These are phyloP conservation scores for Aquilaria yunnanensis DNA, from an alignment of 345 rosid species.

Conservation along the genomic window DNA sequence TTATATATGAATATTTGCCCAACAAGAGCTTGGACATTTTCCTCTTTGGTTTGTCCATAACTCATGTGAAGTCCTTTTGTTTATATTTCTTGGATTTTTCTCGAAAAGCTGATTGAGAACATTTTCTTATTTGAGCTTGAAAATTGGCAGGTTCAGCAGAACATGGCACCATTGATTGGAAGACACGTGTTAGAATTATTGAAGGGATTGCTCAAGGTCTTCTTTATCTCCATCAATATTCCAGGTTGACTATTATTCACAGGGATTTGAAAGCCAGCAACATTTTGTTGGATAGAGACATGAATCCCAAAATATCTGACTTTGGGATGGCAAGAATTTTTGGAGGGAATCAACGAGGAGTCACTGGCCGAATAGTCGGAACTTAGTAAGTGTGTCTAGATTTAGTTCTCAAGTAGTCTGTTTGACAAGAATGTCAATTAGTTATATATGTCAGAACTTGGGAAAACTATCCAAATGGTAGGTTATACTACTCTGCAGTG, in stretches of 20 bases:
- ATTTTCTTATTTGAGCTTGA: no score
- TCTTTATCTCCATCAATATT: conserved; percentile 5
- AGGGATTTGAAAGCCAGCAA: conserved; percentile 15
- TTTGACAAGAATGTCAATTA: not conserved
- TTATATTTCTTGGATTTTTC: no score
- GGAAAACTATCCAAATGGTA: no score
- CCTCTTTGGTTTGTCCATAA: conserved; percentile 21
- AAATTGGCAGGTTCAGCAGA: no score
- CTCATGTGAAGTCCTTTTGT: no score
- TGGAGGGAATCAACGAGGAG: not conserved
- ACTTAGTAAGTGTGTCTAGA: conserved; percentile 2
- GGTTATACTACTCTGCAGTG: no score
- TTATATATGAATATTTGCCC: conserved; percentile 35
- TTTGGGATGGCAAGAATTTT: conserved; percentile 12
- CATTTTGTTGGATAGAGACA: conserved; percentile 2
- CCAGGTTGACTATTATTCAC: conserved; percentile 4
- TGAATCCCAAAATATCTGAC: conserved; percentile 14
- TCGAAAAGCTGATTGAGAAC: no score
- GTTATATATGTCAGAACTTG: not conserved
- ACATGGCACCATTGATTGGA: conserved; percentile 1
- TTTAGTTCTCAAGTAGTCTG: not conserved
- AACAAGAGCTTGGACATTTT: conserved; percentile 37
- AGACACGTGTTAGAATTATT: conserved; percentile 2
- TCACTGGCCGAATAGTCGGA: conserved; percentile 12
- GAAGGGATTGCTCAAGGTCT: conserved; percentile 16